These are phyloP conservation scores for Colletotrichum orchidophilum DNA, from an alignment of 2,329 filamentous ascomycete genomes.

Conservation along the genomic window DNA sequence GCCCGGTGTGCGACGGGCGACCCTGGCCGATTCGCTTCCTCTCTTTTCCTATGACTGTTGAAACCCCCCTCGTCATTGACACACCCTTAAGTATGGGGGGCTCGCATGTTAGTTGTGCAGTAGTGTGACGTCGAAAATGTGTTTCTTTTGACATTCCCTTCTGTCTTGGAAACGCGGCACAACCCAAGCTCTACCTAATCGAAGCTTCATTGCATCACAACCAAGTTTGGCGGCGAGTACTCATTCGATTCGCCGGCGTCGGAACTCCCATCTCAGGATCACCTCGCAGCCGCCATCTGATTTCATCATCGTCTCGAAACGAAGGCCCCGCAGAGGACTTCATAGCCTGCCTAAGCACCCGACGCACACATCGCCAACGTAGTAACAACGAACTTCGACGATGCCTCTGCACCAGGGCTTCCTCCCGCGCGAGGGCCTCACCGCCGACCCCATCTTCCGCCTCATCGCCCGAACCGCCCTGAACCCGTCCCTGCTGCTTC, in stretches of 20 bases:
- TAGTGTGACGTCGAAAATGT: background rate
- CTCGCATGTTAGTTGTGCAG: background rate
- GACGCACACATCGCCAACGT: background rate
- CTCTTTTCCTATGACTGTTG: background rate
- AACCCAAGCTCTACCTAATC: background rate
- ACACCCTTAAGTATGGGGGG: background rate
- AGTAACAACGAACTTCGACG: background rate
- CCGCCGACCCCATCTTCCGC: constrained; percentile 66
- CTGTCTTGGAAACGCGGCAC: background rate
- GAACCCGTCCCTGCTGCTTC: constrained; percentile 71
- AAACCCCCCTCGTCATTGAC: background rate
- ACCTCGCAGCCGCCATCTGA: background rate
- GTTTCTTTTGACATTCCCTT: background rate
- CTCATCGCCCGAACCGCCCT: constrained; percentile 69
- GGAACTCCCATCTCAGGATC: background rate
- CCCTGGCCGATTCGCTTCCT: background rate
- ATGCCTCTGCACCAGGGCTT: constrained; percentile 57
- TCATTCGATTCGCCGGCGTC: background rate
- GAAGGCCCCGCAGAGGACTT: background rate
- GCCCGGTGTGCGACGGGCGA: background rate
- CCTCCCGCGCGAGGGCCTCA: constrained; percentile 67
- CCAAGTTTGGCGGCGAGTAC: background rate
- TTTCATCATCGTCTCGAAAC: background rate
- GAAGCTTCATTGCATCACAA: background rate
- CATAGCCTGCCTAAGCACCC: background rate